A percentile compares a stretch with the other conserved stretches of the same genome.
These are phyloP conservation scores for Knufia petricola DNA, from an alignment of 2,329 filamentous ascomycete species.

Conservation along the genomic window DNA sequence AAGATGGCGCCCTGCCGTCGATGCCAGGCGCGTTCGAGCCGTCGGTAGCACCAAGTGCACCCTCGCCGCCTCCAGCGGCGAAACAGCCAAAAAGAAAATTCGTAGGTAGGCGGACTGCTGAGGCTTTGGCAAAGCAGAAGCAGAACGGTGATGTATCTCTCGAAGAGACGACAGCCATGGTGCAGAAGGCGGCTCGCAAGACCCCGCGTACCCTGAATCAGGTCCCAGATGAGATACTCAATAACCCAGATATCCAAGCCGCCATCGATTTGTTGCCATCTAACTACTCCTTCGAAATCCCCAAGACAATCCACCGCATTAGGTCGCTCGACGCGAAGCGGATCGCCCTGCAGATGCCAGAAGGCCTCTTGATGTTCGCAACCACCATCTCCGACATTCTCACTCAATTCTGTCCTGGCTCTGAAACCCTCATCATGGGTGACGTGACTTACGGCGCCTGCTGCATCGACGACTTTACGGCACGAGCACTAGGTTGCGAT, in stretches of 20 bases:
- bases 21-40: slow-evolving; percentile 21
- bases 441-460: slow-evolving; percentile 98
- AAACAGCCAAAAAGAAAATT: slow-evolving; percentile 80
- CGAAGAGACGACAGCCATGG: slow-evolving; percentile 47
- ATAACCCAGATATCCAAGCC: slow-evolving; percentile 75
- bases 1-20: slow-evolving; percentile 9
- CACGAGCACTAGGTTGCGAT: slow-evolving; percentile 85
- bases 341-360: slow-evolving; percentile 93
- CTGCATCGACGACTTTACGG: slow-evolving; percentile 98
- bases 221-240: slow-evolving; percentile 75
- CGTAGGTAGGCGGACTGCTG: slow-evolving; percentile 68
- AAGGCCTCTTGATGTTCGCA: slow-evolving; percentile 87
- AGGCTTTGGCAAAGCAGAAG: slow-evolving; percentile 46
- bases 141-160: slow-evolving; percentile 56
- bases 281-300: slow-evolving; percentile 99
- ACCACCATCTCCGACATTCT: slow-evolving; percentile 97
- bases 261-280: slow-evolving; percentile 77
- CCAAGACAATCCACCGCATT: slow-evolving; percentile 94
- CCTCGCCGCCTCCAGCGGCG: slow-evolving; percentile 8
- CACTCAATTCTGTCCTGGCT: slow-evolving; percentile 82
- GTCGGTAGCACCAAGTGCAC: neutral
- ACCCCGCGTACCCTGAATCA: slow-evolving; percentile 78
- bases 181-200: slow-evolving; percentile 52
- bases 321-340: slow-evolving; percentile 67
- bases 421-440: slow-evolving; percentile 94